These are phyloP conservation scores for Thermothielavioides terrestris DNA, from an alignment of 495 filamentous ascomycete genomes.

Conservation along the genomic window DNA sequence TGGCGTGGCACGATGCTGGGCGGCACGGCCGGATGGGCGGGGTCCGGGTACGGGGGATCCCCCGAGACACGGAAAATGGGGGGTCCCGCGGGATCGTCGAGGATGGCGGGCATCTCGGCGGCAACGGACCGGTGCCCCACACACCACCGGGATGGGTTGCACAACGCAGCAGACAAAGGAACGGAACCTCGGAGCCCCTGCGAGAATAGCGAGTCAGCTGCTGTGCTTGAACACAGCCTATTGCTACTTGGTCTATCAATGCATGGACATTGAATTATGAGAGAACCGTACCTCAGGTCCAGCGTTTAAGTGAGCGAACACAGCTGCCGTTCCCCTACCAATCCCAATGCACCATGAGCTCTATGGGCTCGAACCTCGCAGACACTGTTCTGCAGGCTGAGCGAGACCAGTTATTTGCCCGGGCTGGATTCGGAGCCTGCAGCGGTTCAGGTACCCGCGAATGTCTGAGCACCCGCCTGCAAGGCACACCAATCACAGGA, in stretches of 20 bases:
- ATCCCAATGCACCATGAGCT: too few relatives aligned
- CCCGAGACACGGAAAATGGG: slow-evolving; percentile 58
- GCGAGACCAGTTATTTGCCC: not conserved
- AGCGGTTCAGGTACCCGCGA: slow-evolving; percentile 10
- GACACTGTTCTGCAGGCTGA: not conserved
- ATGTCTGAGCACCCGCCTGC: not conserved
- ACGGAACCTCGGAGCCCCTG: too few relatives aligned
- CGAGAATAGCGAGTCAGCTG: too few relatives aligned
- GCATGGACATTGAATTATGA: not conserved
- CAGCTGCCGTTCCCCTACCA: not conserved
- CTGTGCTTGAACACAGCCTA: too few relatives aligned
- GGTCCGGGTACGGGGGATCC: slow-evolving; percentile 53
- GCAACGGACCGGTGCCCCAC: not conserved
- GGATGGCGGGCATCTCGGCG: slow-evolving; percentile 71
- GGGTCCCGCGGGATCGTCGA: slow-evolving; percentile 63
- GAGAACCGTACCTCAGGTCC: slow-evolving; percentile 3
- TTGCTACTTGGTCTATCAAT: not conserved
- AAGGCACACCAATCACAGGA: slow-evolving; percentile 14
- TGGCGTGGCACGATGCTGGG: slow-evolving; percentile 64
- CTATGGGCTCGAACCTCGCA: too few relatives aligned
- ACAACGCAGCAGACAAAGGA: too few relatives aligned
- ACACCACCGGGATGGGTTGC: not conserved
- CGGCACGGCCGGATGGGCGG: slow-evolving; percentile 53
- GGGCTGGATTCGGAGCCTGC: not conserved
- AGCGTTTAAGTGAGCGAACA: not conserved